Evolutionary conservation across 306 rosid species (phyloP), one percentile per base, ranked within the genome.

Genomic region (Begonia masoniana): DNA sequence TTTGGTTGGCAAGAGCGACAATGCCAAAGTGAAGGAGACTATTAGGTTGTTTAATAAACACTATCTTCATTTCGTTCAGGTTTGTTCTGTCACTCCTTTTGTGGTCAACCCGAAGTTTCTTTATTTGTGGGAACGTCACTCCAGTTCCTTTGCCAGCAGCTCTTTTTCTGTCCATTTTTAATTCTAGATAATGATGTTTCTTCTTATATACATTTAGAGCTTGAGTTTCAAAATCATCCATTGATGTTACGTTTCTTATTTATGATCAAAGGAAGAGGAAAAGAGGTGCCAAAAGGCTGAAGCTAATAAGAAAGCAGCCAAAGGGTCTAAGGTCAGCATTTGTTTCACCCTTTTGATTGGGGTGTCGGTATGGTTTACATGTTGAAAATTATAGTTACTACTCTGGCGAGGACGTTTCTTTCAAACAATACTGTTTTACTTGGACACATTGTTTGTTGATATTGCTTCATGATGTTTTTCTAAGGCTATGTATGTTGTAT

Each of bases 31-130:
- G 56, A 91, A 81, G 52, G 99, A 83, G 43, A 71, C 99, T 0
- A 63, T 91, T 46, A 71, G 99, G 63, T 15, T 77, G 67, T 91
- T 86, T 64, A 91, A 81, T 70, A 86, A 79, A 58, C 62, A 91
- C 51, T 91, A 86, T 51, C 96, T 91, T 47, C 78, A 77, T 57
- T 75, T 75, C 13, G 82, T 91, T 13, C 96, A 91, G 96, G 97
- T 85, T 51, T 47, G 73, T 58, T 23, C 9, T 36, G 14, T 12
- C 8, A 3, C 16, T 10, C 10, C 50, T 21, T 24, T 42, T 3
- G n/a, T 8, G 12, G 24, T 14, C 11, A 50, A 9, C 15, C 16
- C 7, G 15, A 50, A 16, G 15, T 41, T 10, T 21, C 17, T 42
- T 14, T 19, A 21, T 43, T 14, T 13, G 13, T 16, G 13, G 47